Evolutionary conservation across 1,139 yeast species (phyloP), one percentile per base, ranked within the genome.

Genomic region (Suhomyces terraborum): DNA sequence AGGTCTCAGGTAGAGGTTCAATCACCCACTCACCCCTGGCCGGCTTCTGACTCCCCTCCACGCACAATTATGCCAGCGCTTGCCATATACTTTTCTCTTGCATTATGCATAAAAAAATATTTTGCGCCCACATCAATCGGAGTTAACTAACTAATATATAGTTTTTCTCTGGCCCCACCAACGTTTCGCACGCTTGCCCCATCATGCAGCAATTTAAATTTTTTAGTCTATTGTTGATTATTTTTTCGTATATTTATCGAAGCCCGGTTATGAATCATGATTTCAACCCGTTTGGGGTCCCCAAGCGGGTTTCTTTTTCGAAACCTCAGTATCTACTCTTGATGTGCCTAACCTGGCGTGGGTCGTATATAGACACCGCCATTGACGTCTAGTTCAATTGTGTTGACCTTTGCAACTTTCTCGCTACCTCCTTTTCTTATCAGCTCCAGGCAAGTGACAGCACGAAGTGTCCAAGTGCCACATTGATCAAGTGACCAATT

Each of bases 161-260:
- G 27, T 24, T 24, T 24, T 12, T 24, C 32, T 18, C 32, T 30
- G 20, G 38, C 12, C 26, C 27, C 27, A 24, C 13, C 27, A 24
- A 13, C 28, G 25, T 18, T 23, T 23, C 10, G 9, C 24, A 19
- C 8, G 14, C n/a, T 18, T 18, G n/a, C 13, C 24, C 20, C 4
- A 22, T n/a, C 18, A 4, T 9, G 28, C 32, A 17, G 24, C 34
- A 38, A 29, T 25, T 33, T 23, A 29, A 38, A 33, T 33, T 26
- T 31, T 38, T 38, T 38, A 38, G 41, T 33, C 18, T 29, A 38
- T 38, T 41, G 38, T 41, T 18, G 12, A 14, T 13, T 38, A 25
- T 32, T 38, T 38, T 38, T 38, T 38, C 31, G 31, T 27, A 29
- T 22, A n/a, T 27, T 38, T 38, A 32, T 38, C 41, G 41, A 38